Percentiles rank a stretch among this genome's conserved stretches.
These are phyloP conservation scores for Aspergillus sp. DNA, from an alignment of 2,329 filamentous ascomycete genomes.

Conservation along the genomic window DNA sequence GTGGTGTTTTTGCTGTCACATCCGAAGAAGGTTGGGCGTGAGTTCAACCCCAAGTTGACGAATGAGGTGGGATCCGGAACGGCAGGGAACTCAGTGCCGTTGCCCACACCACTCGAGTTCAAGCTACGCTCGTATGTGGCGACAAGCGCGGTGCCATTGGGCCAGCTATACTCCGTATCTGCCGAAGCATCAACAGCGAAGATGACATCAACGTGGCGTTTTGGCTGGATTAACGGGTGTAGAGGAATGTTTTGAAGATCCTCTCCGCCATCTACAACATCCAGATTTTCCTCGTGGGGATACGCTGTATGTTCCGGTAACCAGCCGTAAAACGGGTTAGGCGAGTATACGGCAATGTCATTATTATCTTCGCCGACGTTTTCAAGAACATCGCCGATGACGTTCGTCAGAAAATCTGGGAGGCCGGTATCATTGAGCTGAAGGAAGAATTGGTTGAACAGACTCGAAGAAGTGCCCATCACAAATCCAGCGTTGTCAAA, in stretches of 20 bases:
- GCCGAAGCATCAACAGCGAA: conserved; percentile 78
- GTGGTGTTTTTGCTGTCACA: conserved; percentile 68
- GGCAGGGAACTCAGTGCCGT: conserved; percentile 69
- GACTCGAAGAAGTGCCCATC: conserved; percentile 80
- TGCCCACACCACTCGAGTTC: conserved; percentile 55
- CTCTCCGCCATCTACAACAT: conserved; percentile 75
- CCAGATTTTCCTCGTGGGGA: conserved; percentile 56
- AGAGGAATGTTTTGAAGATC: conserved; percentile 78
- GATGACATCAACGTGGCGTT: conserved; percentile 73
- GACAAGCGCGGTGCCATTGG: conserved; percentile 73
- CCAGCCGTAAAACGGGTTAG: conserved; percentile 74
- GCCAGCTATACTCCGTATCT: conserved; percentile 69
- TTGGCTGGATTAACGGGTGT: conserved; percentile 72
- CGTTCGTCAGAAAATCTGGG: conserved; percentile 51
- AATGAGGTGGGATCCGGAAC: conserved; percentile 76
- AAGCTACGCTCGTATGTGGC: conserved; percentile 70
- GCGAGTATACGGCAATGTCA: conserved; percentile 72
- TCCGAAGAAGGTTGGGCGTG: conserved; percentile 75
- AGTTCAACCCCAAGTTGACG: conserved; percentile 73
- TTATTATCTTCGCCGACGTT: conserved; percentile 59
- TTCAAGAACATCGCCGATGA: conserved; percentile 54
- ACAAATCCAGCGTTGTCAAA: conserved; percentile 82
- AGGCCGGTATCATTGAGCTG: conserved; percentile 58
- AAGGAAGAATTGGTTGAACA: conserved; percentile 79
- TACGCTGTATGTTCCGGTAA: conserved; percentile 61